Percentiles rank a stretch among this genome's conserved stretches.
Conservation (phyloP, 257 asterid genomes). For the Verbascum thapsus region DNA sequence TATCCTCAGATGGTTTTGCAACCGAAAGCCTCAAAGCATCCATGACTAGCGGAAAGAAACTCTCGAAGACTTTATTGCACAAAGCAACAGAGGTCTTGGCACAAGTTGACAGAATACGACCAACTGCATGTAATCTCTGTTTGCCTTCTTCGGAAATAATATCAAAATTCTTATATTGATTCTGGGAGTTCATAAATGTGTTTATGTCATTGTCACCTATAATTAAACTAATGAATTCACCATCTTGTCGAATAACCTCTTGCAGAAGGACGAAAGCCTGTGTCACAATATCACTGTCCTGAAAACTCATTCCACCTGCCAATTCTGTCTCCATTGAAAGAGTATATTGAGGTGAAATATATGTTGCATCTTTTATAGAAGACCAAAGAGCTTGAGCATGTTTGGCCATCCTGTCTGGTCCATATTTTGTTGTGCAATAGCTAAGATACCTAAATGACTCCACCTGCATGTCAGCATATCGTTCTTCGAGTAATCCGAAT, state of each 20-base stretch:
- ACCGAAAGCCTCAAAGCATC: constrained; percentile 59
- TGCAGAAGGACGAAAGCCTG: constrained; percentile 73
- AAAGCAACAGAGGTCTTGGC: constrained; percentile 59
- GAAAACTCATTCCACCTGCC: constrained; percentile 57
- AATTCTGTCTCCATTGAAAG: constrained; percentile 47
- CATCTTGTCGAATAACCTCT: constrained; percentile 52
- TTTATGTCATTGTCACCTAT: constrained; percentile 66
- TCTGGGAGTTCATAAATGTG: constrained; percentile 51
- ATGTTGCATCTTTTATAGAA: constrained; percentile 62
- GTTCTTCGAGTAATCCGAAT: constrained; percentile 22
- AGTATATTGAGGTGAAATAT: constrained; percentile 58
- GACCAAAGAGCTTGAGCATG: constrained; percentile 77
- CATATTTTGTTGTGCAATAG: constrained; percentile 68
- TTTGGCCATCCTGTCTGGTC: constrained; percentile 65
- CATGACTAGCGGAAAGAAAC: constrained; percentile 63
- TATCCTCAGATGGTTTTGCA: constrained; percentile 42
- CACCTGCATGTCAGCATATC: constrained; percentile 54
- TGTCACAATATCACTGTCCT: constrained; percentile 62
- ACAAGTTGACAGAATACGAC: constrained; percentile 62
- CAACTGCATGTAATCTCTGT: constrained; percentile 80
- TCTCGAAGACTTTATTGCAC: constrained; percentile 73
- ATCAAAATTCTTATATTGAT: constrained; percentile 44
- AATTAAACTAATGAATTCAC: constrained; percentile 54
- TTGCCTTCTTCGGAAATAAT: constrained; percentile 53
- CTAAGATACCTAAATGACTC: constrained; percentile 83